Conservation (phyloP, 1,284 basidiomycete genomes). For the Apiotrichum sp. region DNA sequence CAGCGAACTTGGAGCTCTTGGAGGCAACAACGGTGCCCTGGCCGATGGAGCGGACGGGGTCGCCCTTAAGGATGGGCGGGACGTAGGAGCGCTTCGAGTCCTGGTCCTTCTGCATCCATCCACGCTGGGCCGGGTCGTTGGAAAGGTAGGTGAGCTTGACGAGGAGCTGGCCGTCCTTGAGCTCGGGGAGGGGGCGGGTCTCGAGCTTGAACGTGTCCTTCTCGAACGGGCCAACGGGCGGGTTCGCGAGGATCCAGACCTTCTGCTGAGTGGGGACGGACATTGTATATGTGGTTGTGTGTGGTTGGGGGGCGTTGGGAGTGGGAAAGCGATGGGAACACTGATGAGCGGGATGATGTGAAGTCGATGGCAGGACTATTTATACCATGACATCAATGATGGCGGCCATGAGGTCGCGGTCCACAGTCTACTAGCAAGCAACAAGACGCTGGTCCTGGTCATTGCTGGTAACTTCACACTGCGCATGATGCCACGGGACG, state of each 20-base stretch:
- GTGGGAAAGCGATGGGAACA: no score
- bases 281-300: constrained; percentile 3
- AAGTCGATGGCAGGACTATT: no score
- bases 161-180: constrained; percentile 34
- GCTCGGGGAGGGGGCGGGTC: constrained; percentile 20
- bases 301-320: neutral
- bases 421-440: no score
- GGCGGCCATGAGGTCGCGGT: no score
- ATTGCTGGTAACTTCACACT: no score
- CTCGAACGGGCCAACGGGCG: constrained; percentile 22
- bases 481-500: no score
- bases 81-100: constrained; percentile 25
- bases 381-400: no score
- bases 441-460: no score
- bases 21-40: constrained; percentile 25
- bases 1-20: constrained; percentile 24
- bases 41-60: constrained; percentile 18
- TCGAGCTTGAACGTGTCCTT: constrained; percentile 26
- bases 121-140: constrained; percentile 40
- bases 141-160: constrained; percentile 27
- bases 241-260: constrained; percentile 27
- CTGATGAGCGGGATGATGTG: no score
- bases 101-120: constrained; percentile 28
- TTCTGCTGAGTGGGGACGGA: constrained; percentile 19
- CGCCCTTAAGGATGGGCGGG: constrained; percentile 22